phyloP scores from a whole-genome alignment of 164 flowering plant genomes.

The Nymphaea thermarum region DNA sequence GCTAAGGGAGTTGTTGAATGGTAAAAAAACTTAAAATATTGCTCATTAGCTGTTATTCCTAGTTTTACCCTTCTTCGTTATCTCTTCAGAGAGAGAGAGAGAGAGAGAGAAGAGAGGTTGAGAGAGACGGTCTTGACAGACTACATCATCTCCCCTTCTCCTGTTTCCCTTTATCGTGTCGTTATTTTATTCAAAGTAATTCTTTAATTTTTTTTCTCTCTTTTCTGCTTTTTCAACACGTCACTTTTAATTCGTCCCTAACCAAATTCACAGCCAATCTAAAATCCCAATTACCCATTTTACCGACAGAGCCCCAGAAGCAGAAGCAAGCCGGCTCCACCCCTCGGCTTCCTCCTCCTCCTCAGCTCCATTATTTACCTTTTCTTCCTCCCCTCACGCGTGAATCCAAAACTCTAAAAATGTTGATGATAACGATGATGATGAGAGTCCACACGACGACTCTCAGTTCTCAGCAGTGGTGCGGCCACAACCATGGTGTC shows the following conservation, averaged over 20 bases:
- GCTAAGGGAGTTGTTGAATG: background rate
- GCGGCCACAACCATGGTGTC: too few species aligned
- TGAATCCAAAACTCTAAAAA: too few species aligned
- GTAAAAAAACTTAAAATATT: slow-evolving; percentile 6
- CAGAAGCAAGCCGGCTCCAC: background rate
- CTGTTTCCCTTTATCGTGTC: background rate
- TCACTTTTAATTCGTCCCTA: background rate
- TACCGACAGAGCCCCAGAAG: background rate
- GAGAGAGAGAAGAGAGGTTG: slow-evolving; percentile 8
- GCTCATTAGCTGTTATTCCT: background rate
- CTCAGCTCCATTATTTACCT: background rate
- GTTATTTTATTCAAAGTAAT: background rate
- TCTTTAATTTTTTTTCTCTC: background rate
- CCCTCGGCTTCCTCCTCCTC: background rate
- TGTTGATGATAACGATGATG: too few species aligned
- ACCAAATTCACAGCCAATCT: background rate
- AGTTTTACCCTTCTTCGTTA: slow-evolving; percentile 1
- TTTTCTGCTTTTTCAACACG: background rate
- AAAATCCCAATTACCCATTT: background rate
- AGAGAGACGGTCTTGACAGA: background rate
- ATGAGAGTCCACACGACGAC: too few species aligned
- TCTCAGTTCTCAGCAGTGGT: too few species aligned
- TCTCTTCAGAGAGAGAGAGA: slow-evolving; percentile 5
- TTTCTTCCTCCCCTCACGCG: too few species aligned
- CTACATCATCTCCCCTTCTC: too few species aligned